A percentile compares a stretch with the other conserved stretches of the same genome.
Evolutionary conservation across 805 yeast genomes (phyloP).

Genomic region (Monosporozyma siamensis): DNA sequence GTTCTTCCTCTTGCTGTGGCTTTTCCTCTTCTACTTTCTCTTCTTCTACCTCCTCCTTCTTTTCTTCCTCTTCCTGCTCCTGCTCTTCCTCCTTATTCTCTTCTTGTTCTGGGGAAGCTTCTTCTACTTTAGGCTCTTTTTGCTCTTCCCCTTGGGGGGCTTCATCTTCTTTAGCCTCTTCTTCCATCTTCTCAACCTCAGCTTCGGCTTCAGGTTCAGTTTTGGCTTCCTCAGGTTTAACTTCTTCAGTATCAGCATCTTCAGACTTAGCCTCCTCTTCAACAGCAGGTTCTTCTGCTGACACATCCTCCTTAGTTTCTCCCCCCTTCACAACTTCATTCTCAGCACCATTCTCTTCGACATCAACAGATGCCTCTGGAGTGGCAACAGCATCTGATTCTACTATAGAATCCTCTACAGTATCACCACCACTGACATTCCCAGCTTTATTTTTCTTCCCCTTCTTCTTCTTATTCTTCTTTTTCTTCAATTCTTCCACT

Average conservation of each 20-base stretch:
- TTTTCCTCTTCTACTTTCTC: conserved; percentile 3
- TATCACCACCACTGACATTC: conserved; percentile 8
- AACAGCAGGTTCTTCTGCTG: too few relatives aligned
- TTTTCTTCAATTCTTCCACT: conserved; percentile 60
- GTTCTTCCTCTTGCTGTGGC: conserved; percentile 5
- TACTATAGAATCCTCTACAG: not conserved
- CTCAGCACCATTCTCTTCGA: conserved; percentile 22
- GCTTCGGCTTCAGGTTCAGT: conserved; percentile 6
- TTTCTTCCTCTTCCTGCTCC: conserved; percentile 9
- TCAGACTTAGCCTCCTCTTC: too few relatives aligned
- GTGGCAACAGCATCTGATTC: not conserved
- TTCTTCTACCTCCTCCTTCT: conserved; percentile 1
- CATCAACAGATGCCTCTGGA: conserved; percentile 9
- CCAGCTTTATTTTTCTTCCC: conserved; percentile 27
- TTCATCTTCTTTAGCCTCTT: conserved; percentile 6
- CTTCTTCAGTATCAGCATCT: conserved; percentile 4
- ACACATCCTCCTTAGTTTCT: conserved; percentile 5
- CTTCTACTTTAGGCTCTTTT: conserved; percentile 4
- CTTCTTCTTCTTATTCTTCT: conserved; percentile 40
- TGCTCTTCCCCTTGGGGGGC: conserved; percentile 2
- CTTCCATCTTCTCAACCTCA: not conserved
- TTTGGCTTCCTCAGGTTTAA: conserved; percentile 3
- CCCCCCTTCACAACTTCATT: conserved; percentile 7
- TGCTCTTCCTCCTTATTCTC: conserved; percentile 8
- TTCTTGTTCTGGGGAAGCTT: conserved; percentile 3